Base-by-base conservation (phyloP, 352 stramenopile genomes). In the Thraustochytrium sp. region DNA sequence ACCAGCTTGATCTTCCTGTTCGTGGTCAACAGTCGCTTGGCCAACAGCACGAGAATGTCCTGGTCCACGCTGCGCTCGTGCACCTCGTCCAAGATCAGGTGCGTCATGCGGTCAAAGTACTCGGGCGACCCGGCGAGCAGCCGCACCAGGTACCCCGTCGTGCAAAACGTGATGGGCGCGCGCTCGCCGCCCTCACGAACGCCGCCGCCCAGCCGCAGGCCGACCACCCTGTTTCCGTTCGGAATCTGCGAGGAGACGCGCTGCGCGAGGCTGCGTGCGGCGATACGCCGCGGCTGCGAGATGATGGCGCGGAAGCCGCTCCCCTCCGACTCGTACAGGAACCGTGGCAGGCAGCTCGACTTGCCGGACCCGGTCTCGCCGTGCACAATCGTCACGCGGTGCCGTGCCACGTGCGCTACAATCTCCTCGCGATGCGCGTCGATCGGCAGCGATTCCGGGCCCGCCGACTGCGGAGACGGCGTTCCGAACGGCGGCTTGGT, bases 331-430 rank as follows among this genome's bases (percentile, higher is more conserved):
- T 97, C 90, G 8, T 97, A 88, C 26, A 98, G 86, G 86, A 98
- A 97, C 61, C 96, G 89, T 29, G 96, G 96, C 3, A 99, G 92
- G 5, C 94, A 92, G 8, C 92, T 97, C 78, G 89, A 96, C 88
- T 99, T 99, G n/a, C 96, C 96, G 85, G 96, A 98, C 3, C 96
- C 96, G 37, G 92, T 97, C 78, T 97, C 93, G 2, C 93, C 93
- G 86, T 96, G 92, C 53, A 97, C 95, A 55, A 97, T 95, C 8
- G 93, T 96, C 2, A 97, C 88, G 72, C 93, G 91, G 73, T 96
- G 93, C 16, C 85, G 85, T 2, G 61, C 77, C 13, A 97, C 89
- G 40, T 94, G 94, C 38, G 91, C 72, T 23, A 96, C 34, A 83
- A 97, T 96, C 61, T 94, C 86, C 23, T 96, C 88, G 23, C 90